Conservation (phyloP, 1,284 basidiomycete genomes). For the Sphagnurus paluster region DNA sequence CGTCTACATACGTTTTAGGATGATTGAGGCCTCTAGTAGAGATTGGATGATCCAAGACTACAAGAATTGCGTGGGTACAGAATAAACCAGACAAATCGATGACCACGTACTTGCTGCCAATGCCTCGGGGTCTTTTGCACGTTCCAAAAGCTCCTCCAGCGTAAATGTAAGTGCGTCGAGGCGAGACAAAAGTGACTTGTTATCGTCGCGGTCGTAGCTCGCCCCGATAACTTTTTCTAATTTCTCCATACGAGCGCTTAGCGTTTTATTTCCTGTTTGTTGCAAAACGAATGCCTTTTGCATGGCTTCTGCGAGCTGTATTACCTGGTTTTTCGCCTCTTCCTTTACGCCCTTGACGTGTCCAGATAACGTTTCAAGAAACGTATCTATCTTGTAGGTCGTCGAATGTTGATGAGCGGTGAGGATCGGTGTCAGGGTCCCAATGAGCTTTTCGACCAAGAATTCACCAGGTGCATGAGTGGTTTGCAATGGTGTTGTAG, state of each 20-base stretch:
- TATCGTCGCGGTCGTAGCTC: slow-evolving; percentile 8
- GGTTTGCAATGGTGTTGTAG: background rate
- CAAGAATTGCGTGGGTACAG: background rate
- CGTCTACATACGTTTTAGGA: slow-evolving; percentile 2
- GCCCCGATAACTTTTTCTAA: slow-evolving; percentile 16
- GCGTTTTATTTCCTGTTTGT: slow-evolving; percentile 1
- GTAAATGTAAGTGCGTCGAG: slow-evolving; percentile 17
- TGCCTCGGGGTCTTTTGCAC: slow-evolving; percentile 16
- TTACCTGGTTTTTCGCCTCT: slow-evolving; percentile 8
- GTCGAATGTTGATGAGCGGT: slow-evolving; percentile 6
- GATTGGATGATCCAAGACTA: background rate
- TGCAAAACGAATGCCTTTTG: slow-evolving; percentile 5
- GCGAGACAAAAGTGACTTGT: slow-evolving; percentile 9
- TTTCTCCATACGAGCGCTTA: slow-evolving; percentile 10
- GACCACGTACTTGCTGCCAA: slow-evolving; percentile 5
- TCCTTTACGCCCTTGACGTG: slow-evolving; percentile 11
- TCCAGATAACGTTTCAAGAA: slow-evolving; percentile 5
- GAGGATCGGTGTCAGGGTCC: slow-evolving; percentile 9
- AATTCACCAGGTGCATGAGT: background rate
- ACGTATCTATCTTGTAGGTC: slow-evolving; percentile 4
- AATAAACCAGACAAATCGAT: background rate
- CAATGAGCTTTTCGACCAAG: slow-evolving; percentile 2
- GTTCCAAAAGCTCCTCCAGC: slow-evolving; percentile 18
- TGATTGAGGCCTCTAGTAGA: too few relatives aligned
- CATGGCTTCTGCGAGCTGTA: slow-evolving; percentile 9